Evolutionary conservation across 2,329 filamentous ascomycete genomes (phyloP), one percentile per base, ranked within the genome.

Genomic region (Fusarium armeniacum): DNA sequence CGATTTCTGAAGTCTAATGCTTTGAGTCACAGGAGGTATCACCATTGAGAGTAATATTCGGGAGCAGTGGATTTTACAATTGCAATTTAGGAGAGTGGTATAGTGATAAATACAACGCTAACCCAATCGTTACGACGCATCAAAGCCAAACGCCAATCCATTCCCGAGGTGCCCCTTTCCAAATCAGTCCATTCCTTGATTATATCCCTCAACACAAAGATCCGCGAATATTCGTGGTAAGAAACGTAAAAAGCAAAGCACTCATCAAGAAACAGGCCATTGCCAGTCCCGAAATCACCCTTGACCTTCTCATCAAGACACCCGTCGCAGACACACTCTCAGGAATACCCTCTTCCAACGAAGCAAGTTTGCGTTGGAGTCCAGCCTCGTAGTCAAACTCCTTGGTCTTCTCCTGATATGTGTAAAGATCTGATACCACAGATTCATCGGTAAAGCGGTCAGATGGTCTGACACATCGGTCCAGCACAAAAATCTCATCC

Each of bases 391-490:
- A 65, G 8, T 65, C 9, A 13, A 15, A 3, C 11, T 65, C 46
- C 5, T 59, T 10, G 3, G 24, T 13, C 50, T 55, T 44, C 1
- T 60, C 20, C 20, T 13, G 7, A 9, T 40, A 47, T 4, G 28
- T 20, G n/a, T 65, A 49, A 11, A 24, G 13, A 11, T 65, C 64
- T 2, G 62, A 61, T 2, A 65, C 16, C 22, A 66, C 36, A 20
- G 38, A 45, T 44, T 66, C 63, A 20, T 69, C 65, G 15, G 65
- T 68, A 2, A 65, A 68, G 5, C 50, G 50, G 18, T 68, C 65
- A 6, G 65, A 69, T 0, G 65, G 60, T 22, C 43, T 60, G 3
- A 7, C 62, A 15, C 47, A 44, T 9, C 13, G 24, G 4, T 67
- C 64, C 24, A 68, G 12, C 7, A 44, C 44, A 5, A 68, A 68